Percentiles rank a stretch among this genome's conserved stretches.
These are phyloP conservation scores for Linanthus parryae DNA, from an alignment of 148 eudicot species.

Conservation along the genomic window DNA sequence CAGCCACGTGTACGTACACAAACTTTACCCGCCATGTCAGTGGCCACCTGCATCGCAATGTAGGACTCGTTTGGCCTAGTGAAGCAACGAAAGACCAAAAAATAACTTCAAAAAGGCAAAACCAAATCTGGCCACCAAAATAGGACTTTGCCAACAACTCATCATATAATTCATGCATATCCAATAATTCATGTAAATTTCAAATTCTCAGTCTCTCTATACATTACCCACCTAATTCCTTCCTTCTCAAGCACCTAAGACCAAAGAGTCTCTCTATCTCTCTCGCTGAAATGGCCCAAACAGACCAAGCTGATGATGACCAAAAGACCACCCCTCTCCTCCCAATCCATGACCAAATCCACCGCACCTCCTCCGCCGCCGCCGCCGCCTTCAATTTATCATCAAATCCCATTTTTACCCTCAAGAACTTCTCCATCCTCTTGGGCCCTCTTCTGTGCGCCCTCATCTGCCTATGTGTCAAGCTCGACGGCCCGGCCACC, in stretches of 20 bases:
- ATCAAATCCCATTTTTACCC: slow-evolving; percentile 44
- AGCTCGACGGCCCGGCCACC: slow-evolving; percentile 31
- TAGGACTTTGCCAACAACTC: too few species aligned
- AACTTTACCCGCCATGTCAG: too few species aligned
- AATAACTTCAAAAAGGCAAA: too few species aligned
- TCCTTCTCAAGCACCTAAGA: background rate
- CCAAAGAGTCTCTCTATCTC: background rate
- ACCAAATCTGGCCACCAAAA: too few species aligned
- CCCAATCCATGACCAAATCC: slow-evolving; percentile 22
- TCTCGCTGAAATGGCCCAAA: slow-evolving; percentile 1
- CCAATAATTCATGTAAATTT: too few species aligned
- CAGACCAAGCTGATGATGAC: slow-evolving; percentile 24
- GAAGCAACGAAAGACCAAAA: too few species aligned
- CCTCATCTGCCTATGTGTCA: slow-evolving; percentile 39
- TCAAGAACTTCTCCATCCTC: slow-evolving; percentile 45
- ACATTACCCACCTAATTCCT: background rate
- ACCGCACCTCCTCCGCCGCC: too few species aligned
- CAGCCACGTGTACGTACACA: too few species aligned
- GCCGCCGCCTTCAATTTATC: slow-evolving; percentile 22
- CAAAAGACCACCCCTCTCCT: slow-evolving; percentile 53
- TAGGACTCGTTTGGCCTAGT: too few species aligned
- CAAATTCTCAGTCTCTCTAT: background rate
- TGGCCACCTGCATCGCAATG: too few species aligned
- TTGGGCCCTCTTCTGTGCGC: slow-evolving; percentile 65
- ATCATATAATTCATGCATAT: too few species aligned